These are phyloP conservation scores for Athelia psychrophila DNA, from an alignment of 1,284 basidiomycete genomes.

Conservation along the genomic window DNA sequence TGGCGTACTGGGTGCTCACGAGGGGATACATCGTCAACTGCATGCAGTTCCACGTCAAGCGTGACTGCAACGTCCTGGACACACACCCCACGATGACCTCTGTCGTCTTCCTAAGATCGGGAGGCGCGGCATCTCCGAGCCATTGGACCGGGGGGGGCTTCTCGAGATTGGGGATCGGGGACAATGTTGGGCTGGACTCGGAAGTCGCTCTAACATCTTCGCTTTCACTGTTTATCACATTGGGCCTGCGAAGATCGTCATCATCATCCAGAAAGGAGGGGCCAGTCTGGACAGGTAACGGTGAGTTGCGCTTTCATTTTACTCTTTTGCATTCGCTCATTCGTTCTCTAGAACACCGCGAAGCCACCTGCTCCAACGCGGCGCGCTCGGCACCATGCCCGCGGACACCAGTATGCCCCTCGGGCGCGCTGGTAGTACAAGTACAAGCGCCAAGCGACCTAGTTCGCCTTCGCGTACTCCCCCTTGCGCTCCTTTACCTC, in stretches of 20 bases:
- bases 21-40: constrained; percentile 37
- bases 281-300: constrained; percentile 27
- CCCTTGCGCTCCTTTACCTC: constrained; percentile 34
- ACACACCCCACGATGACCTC: constrained; percentile 42
- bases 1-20: constrained; percentile 24
- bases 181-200: constrained; percentile 49
- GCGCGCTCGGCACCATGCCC: constrained; percentile 13
- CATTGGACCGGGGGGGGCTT: constrained; percentile 26
- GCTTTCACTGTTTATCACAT: constrained; percentile 40
- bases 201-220: constrained; percentile 40
- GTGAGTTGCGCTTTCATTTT: constrained; percentile 5
- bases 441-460: constrained; percentile 37
- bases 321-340: background rate
- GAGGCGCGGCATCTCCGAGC: constrained; percentile 37
- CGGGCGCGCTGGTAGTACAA: constrained; percentile 45
- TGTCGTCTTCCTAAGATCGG: constrained; percentile 41
- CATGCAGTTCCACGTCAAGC: constrained; percentile 33
- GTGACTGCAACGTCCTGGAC: constrained; percentile 38
- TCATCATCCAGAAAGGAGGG: constrained; percentile 33
- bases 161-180: constrained; percentile 39
- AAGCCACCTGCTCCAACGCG: constrained; percentile 35
- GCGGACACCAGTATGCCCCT: constrained; percentile 41
- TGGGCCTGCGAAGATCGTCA: constrained; percentile 34
- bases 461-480: constrained; percentile 40
- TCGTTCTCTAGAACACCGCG: constrained; percentile 24